These are phyloP conservation scores for Cardamine resedifolia DNA, from an alignment of 345 rosid species.

Conservation along the genomic window DNA sequence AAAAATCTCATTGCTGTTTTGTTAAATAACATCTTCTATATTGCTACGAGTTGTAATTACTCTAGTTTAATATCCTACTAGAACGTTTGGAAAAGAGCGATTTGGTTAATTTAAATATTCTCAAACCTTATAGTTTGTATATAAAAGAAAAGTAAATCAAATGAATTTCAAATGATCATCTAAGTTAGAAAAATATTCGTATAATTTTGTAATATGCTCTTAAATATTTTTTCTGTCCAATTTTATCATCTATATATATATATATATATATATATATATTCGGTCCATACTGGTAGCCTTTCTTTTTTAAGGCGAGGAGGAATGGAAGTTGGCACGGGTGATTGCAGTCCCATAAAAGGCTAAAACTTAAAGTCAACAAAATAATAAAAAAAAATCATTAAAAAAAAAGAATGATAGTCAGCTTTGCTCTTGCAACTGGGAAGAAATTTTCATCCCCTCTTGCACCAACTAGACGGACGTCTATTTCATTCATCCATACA, in stretches of 20 bases:
- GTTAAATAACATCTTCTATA: no score
- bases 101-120: not conserved
- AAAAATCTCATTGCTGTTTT: not conserved
- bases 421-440: constrained; percentile 35
- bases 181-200: not conserved
- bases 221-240: not conserved
- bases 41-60: no score
- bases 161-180: not conserved
- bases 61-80: no score
- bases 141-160: no score
- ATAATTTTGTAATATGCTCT: not conserved
- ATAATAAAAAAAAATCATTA: constrained; percentile 1
- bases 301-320: constrained; percentile 16
- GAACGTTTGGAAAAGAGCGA: no score
- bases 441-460: constrained; percentile 29
- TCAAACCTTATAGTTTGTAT: not conserved
- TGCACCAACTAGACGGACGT: constrained; percentile 28
- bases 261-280: not conserved
- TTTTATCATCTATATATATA: no score
- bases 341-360: constrained; percentile 23
- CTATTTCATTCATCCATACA: not conserved
- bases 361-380: constrained; percentile 36
- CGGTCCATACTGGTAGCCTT: constrained; percentile 25
- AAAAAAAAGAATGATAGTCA: constrained; percentile 6
- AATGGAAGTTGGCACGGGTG: constrained; percentile 39